phyloP scores from a whole-genome alignment of 257 asterid genomes.

The Solanum rostratum region DNA sequence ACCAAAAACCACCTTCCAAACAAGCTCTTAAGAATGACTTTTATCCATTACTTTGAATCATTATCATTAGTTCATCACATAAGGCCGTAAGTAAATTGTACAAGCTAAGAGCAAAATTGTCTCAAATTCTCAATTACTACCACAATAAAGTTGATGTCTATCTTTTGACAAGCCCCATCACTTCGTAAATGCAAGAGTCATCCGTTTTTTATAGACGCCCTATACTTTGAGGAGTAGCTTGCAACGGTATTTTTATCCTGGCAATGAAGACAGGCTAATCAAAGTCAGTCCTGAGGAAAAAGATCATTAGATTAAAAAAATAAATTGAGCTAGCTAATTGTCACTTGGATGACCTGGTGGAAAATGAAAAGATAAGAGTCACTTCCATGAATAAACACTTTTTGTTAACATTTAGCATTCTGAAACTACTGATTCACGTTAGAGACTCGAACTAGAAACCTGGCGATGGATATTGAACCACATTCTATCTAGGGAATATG shows the following conservation, averaged over 20 bases:
- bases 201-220: neutral
- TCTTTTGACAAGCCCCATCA: neutral
- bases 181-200: neutral
- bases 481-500: neutral
- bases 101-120: neutral
- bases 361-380: too few relatives aligned
- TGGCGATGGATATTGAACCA: neutral
- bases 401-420: too few relatives aligned
- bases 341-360: neutral
- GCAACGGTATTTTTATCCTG: rapidly evolving
- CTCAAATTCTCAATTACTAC: neutral
- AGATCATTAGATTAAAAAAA: neutral
- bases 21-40: too few relatives aligned
- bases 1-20: too few relatives aligned
- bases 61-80: too few relatives aligned
- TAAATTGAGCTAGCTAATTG: neutral
- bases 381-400: too few relatives aligned
- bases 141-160: neutral
- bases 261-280: neutral
- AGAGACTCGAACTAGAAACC: neutral
- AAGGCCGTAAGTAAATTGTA: too few relatives aligned
- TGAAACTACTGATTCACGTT: neutral
- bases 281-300: rapidly evolving
- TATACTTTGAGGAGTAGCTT: rapidly evolving
- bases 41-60: too few relatives aligned